Conservation (phyloP, 1,284 basidiomycete species). For the Takashimella tepidaria region DNA sequence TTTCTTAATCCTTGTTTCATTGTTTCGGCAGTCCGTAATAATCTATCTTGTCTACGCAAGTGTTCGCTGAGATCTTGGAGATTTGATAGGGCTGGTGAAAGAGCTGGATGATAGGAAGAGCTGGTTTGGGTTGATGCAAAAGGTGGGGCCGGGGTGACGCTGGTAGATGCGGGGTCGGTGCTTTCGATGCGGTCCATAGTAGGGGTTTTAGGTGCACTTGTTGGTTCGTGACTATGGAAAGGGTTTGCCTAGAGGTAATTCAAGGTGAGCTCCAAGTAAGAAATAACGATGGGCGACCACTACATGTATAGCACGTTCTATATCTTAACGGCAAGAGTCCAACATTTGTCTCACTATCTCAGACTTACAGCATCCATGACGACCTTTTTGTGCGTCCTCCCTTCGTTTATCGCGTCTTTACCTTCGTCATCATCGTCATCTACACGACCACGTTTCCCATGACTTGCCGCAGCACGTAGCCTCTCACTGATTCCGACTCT, state of each 20-base stretch:
- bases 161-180: not conserved
- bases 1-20: slow-evolving; percentile 38
- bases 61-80: slow-evolving; percentile 34
- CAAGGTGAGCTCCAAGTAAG: no score
- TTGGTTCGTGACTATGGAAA: not conserved
- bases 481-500: not conserved
- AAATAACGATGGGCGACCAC: no score
- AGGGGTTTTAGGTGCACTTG: not conserved
- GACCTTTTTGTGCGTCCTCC: not conserved
- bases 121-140: not conserved
- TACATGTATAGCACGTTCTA: no score
- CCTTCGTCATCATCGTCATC: no score
- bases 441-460: not conserved
- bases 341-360: no score
- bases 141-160: not conserved
- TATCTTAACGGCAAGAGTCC: no score
- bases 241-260: not conserved
- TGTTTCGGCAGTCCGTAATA: slow-evolving; percentile 33
- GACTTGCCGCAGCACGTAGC: not conserved
- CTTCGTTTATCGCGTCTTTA: not conserved
- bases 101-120: slow-evolving; percentile 24
- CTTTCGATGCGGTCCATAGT: slow-evolving; percentile 2
- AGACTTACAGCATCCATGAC: not conserved
- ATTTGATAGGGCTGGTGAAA: slow-evolving; percentile 21
- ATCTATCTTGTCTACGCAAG: slow-evolving; percentile 35